phyloP scores from a whole-genome alignment of 495 filamentous ascomycete genomes.

The Penicillium lagena region DNA sequence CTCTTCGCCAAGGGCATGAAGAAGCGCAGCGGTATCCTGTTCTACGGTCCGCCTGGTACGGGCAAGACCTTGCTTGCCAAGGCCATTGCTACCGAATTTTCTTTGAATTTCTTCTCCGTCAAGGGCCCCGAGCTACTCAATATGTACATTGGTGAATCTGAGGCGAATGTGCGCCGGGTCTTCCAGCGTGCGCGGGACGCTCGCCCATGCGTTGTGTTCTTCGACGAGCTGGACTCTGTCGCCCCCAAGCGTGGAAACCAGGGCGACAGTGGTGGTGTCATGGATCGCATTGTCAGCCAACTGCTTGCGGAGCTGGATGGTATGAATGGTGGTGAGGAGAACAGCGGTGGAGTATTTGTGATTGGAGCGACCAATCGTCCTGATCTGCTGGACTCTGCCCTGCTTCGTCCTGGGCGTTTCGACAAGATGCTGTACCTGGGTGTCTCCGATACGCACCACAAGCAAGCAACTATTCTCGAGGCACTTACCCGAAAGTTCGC shows the following conservation, averaged over 20 bases:
- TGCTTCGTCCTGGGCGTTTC: slow-evolving; percentile 87
- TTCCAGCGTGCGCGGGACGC: slow-evolving; percentile 94
- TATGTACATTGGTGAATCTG: slow-evolving; percentile 99
- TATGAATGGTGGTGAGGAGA: slow-evolving; percentile 89
- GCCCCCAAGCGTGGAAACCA: slow-evolving; percentile 97
- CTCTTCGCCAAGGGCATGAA: slow-evolving; percentile 98
- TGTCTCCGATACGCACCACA: slow-evolving; percentile 92
- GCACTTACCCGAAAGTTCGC: slow-evolving; percentile 92
- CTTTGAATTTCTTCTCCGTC: slow-evolving; percentile 97
- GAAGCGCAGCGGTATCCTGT: slow-evolving; percentile 94
- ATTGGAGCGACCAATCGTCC: slow-evolving; percentile 96
- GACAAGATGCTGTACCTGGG: slow-evolving; percentile 99
- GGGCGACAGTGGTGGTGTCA: slow-evolving; percentile 95
- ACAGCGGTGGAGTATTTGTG: slow-evolving; percentile 86
- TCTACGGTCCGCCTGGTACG: slow-evolving; percentile 95
- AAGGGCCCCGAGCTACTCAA: slow-evolving; percentile 97
- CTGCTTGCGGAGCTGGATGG: slow-evolving; percentile 92
- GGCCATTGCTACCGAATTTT: slow-evolving; percentile 97
- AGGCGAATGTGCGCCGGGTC: slow-evolving; percentile 93
- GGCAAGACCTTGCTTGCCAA: slow-evolving; percentile 96
- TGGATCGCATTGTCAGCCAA: slow-evolving; percentile 98
- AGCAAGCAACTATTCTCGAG: slow-evolving; percentile 90
- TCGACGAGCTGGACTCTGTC: slow-evolving; percentile 95
- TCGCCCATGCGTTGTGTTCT: slow-evolving; percentile 96
- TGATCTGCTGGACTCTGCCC: slow-evolving; percentile 84